Evolutionary conservation across 345 rosid species (phyloP).

Genomic region (Pugionium dolabratum): DNA sequence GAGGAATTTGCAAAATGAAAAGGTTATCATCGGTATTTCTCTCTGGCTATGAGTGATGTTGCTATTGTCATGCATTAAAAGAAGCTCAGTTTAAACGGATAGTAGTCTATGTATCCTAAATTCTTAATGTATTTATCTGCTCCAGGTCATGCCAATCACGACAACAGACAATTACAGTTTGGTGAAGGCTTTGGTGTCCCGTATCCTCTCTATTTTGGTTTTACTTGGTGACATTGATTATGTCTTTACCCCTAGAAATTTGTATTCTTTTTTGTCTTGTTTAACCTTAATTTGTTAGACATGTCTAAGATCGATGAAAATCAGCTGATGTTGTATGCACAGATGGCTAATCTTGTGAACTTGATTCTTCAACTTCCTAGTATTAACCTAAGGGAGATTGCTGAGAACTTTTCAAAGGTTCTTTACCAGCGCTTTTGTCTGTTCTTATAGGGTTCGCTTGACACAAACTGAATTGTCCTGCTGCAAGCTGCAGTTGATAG

Average conservation of each 20-base stretch:
- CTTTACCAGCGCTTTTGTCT: conserved; percentile 10
- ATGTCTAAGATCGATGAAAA: conserved; percentile 76
- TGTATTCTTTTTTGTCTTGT: conserved; percentile 29
- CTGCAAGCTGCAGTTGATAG: conserved; percentile 7
- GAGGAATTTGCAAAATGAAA: conserved; percentile 65
- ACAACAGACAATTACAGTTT: conserved; percentile 58
- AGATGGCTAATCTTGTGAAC: conserved; percentile 91
- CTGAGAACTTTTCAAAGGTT: conserved; percentile 91
- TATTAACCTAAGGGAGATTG: conserved; percentile 64
- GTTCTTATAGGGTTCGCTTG: conserved; percentile 13
- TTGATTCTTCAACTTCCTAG: conserved; percentile 75
- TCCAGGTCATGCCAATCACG: conserved; percentile 59
- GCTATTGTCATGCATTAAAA: not conserved
- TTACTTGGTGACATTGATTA: conserved; percentile 17
- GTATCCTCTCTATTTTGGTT: conserved; percentile 58
- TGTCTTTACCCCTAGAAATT: conserved; percentile 31
- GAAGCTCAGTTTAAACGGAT: no score
- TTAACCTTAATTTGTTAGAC: conserved; percentile 55
- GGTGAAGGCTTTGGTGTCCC: conserved; percentile 83
- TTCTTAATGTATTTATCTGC: not conserved
- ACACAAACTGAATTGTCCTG: conserved; percentile 13
- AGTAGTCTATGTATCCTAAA: conserved; percentile 4
- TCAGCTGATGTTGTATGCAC: conserved; percentile 85
- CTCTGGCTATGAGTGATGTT: not conserved
- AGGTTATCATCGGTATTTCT: conserved; percentile 45